phyloP scores from a whole-genome alignment of 202 grass and related monocot species.

The Zizania palustris region DNA sequence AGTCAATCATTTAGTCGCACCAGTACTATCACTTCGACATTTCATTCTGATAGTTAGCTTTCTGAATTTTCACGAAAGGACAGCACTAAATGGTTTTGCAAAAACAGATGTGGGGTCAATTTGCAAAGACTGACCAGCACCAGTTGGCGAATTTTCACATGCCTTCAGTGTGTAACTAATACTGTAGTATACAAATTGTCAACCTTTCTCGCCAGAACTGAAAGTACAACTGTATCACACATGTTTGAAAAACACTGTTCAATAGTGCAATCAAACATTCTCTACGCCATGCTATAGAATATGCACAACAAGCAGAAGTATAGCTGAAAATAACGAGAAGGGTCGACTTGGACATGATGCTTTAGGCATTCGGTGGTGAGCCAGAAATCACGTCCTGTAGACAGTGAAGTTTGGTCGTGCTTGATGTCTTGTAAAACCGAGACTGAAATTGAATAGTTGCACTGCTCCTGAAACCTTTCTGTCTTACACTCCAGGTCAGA shows the following conservation, averaged over 20 bases:
- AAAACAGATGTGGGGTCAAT: background rate
- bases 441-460: conserved; percentile 6
- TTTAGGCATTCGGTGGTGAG: background rate
- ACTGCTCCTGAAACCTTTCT: conserved; percentile 10
- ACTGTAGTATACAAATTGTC: background rate
- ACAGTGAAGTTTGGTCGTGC: conserved; percentile 5
- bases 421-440: conserved; percentile 2
- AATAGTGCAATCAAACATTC: background rate
- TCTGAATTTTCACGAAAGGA: background rate
- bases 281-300: background rate
- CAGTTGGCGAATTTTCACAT: background rate
- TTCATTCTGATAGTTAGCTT: too few species aligned
- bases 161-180: background rate
- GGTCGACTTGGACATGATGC: background rate
- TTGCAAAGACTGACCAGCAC: background rate
- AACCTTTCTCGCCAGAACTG: background rate
- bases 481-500: background rate
- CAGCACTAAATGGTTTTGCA: background rate
- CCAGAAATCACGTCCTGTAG: background rate
- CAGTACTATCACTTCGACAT: too few species aligned
- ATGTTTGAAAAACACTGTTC: background rate
- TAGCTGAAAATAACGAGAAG: background rate
- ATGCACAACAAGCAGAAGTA: background rate
- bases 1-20: background rate
- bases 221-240: background rate